These are phyloP conservation scores for Intubia oerlemansii DNA, from an alignment of 2,329 filamentous ascomycete genomes.

Conservation along the genomic window DNA sequence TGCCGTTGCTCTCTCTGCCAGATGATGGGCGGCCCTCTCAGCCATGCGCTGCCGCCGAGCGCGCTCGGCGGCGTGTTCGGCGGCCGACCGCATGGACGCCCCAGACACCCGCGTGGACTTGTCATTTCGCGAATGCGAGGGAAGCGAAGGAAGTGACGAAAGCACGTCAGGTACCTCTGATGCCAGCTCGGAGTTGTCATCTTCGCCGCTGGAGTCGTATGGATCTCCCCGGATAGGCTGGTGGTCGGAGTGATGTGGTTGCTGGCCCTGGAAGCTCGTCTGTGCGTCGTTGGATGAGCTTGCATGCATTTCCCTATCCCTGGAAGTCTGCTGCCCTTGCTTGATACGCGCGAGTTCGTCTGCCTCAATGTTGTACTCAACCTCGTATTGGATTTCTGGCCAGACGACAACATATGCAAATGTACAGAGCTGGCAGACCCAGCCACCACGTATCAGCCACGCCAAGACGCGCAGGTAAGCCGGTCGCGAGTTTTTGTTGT, in stretches of 20 bases:
- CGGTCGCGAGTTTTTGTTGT: slow-evolving; percentile 68
- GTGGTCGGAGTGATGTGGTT: too few species aligned
- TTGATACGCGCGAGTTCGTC: slow-evolving; percentile 29
- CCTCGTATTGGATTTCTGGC: slow-evolving; percentile 63
- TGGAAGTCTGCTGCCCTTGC: slow-evolving; percentile 9
- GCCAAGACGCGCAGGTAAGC: slow-evolving; percentile 81
- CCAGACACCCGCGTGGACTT: not conserved
- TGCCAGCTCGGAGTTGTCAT: too few species aligned
- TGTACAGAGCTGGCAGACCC: slow-evolving; percentile 83
- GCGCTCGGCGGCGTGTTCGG: slow-evolving; percentile 35
- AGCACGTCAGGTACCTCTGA: too few species aligned
- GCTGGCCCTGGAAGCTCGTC: not conserved
- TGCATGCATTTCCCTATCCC: not conserved
- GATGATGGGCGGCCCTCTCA: slow-evolving; percentile 29
- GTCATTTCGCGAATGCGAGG: not conserved
- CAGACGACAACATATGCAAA: slow-evolving; percentile 78
- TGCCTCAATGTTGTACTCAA: slow-evolving; percentile 47
- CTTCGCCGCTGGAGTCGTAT: too few species aligned
- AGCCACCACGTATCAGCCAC: slow-evolving; percentile 80
- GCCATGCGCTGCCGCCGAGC: slow-evolving; percentile 39
- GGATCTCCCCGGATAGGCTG: too few species aligned
- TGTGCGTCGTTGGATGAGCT: not conserved
- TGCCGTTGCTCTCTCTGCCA: slow-evolving; percentile 32
- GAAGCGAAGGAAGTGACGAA: too few species aligned
- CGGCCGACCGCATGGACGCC: slow-evolving; percentile 10